Conservation (phyloP, 2,329 filamentous ascomycete species). For the Penicillium sp. region DNA sequence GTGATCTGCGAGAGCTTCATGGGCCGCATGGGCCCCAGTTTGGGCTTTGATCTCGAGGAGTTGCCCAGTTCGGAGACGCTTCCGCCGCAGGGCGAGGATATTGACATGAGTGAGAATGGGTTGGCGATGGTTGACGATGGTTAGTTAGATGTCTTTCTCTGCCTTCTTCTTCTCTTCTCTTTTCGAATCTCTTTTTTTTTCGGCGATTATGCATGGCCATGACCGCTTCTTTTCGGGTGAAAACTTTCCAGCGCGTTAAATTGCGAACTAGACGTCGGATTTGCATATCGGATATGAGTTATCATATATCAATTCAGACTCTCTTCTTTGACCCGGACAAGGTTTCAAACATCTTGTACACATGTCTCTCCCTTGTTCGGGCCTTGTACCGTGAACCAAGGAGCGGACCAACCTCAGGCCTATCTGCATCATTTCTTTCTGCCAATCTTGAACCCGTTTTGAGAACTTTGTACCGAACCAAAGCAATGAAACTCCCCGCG, state of each 20-base stretch:
- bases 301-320: too few relatives aligned
- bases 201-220: background rate
- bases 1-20: slow-evolving; percentile 39
- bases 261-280: background rate
- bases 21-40: slow-evolving; percentile 33
- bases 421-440: too few relatives aligned
- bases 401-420: too few relatives aligned
- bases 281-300: background rate
- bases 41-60: slow-evolving; percentile 37
- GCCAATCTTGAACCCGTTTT: too few relatives aligned
- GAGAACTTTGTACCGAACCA: background rate
- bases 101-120: background rate
- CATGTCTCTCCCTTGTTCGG: too few relatives aligned
- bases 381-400: too few relatives aligned
- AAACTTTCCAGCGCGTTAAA: background rate
- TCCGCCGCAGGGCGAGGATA: background rate
- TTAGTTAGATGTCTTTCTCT: background rate
- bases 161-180: background rate
- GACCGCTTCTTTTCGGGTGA: background rate
- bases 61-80: slow-evolving; percentile 31
- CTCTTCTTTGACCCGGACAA: too few relatives aligned
- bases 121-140: slow-evolving; percentile 18
- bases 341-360: too few relatives aligned
- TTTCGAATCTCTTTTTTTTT: background rate
- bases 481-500: background rate